A percentile compares a stretch with the other conserved stretches of the same genome.
These are phyloP conservation scores for Metarhizium brunneum DNA, from an alignment of 2,329 filamentous ascomycete species.

Conservation along the genomic window DNA sequence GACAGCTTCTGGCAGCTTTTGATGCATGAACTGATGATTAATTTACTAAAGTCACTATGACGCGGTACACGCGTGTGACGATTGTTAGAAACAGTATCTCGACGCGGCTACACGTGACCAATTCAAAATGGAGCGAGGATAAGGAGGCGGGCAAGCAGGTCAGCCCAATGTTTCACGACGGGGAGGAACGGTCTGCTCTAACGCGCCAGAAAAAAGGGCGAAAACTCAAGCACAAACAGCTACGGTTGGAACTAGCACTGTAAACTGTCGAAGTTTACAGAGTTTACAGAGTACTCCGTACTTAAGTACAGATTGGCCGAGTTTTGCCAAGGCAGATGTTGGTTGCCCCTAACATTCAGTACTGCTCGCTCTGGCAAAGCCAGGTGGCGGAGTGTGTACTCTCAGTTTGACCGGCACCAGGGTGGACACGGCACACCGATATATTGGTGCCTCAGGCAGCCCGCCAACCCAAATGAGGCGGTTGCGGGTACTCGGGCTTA, in stretches of 20 bases:
- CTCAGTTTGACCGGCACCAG: background rate
- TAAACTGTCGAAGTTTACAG: too few relatives aligned
- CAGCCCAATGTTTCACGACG: background rate
- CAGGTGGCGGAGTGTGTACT: background rate
- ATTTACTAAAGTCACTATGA: background rate
- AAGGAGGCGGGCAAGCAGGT: too few relatives aligned
- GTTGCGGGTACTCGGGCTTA: conserved; percentile 11
- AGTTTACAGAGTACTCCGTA: too few relatives aligned
- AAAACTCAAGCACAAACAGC: background rate
- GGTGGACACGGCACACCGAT: background rate
- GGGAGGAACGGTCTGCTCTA: background rate
- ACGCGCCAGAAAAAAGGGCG: background rate
- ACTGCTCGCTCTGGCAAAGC: background rate
- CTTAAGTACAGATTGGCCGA: background rate
- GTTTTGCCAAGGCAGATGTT: background rate
- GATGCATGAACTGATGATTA: background rate
- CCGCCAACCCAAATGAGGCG: background rate
- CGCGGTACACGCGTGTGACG: background rate
- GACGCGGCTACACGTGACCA: background rate
- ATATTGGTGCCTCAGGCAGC: conserved; percentile 10
- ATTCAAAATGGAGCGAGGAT: background rate
- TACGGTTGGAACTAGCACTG: background rate
- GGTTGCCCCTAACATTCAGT: background rate
- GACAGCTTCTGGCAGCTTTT: background rate
- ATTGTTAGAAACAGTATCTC: background rate